Percentiles rank a stretch among this genome's conserved stretches.
phyloP scores from a whole-genome alignment of 495 filamentous ascomycete genomes.

The Xylaria castorea region DNA sequence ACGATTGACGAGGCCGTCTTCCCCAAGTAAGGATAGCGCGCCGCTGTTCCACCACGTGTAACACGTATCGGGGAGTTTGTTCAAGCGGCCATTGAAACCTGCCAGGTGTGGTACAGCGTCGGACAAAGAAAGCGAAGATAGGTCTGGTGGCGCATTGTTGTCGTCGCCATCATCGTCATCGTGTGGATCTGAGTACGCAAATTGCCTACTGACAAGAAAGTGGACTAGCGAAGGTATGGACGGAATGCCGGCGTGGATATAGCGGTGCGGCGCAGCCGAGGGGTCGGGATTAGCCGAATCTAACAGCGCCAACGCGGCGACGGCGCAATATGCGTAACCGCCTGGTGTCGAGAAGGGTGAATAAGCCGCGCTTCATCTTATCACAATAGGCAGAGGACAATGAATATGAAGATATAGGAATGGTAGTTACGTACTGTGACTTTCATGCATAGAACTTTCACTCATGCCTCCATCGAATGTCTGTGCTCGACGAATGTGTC shows the following conservation, averaged over 20 bases:
- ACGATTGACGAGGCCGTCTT: slow-evolving; percentile 64
- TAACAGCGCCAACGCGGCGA: slow-evolving; percentile 75
- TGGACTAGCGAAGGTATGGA: slow-evolving; percentile 44
- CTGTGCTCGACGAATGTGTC: slow-evolving; percentile 76
- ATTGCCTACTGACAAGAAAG: slow-evolving; percentile 69
- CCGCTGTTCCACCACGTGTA: slow-evolving; percentile 91
- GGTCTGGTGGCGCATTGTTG: slow-evolving; percentile 39
- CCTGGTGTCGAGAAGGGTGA: slow-evolving; percentile 54
- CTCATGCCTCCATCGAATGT: slow-evolving; percentile 90
- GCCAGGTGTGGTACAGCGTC: slow-evolving; percentile 36
- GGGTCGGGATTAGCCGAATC: slow-evolving; percentile 45
- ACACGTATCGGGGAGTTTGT: slow-evolving; percentile 92
- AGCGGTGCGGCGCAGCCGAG: slow-evolving; percentile 39
- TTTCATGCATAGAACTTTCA: slow-evolving; percentile 81
- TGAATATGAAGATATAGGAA: background rate
- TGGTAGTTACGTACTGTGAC: slow-evolving; percentile 70
- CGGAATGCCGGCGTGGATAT: slow-evolving; percentile 45
- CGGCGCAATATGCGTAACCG: slow-evolving; percentile 86
- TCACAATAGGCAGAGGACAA: slow-evolving; percentile 8
- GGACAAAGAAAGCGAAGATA: slow-evolving; percentile 47
- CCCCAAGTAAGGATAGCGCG: slow-evolving; percentile 71
- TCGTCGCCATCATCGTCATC: slow-evolving; percentile 51
- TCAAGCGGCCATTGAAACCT: slow-evolving; percentile 86
- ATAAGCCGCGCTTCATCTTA: slow-evolving; percentile 5
- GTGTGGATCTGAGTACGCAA: slow-evolving; percentile 56